These are phyloP conservation scores for Lophium mytilinum DNA, from an alignment of 495 filamentous ascomycete genomes.

Conservation along the genomic window DNA sequence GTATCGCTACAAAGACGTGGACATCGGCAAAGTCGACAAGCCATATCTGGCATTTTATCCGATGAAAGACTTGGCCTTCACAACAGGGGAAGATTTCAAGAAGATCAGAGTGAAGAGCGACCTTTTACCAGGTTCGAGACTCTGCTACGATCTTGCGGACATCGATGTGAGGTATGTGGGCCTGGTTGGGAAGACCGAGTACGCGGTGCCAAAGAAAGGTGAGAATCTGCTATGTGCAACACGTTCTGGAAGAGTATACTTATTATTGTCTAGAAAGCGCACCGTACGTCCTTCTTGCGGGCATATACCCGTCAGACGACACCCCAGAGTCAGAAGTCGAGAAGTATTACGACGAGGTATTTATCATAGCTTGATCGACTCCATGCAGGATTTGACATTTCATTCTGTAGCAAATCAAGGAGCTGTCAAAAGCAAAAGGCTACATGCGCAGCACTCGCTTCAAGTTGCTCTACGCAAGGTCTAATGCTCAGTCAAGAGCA, in stretches of 20 bases:
- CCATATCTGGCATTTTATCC: conserved; percentile 29
- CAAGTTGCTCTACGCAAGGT: conserved; percentile 14
- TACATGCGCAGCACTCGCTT: conserved; percentile 24
- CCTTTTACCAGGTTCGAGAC: conserved; percentile 16
- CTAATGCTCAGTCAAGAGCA: conserved; percentile 18
- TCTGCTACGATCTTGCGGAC: conserved; percentile 25
- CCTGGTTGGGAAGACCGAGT: conserved; percentile 16
- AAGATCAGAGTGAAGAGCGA: conserved; percentile 28
- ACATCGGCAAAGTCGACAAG: conserved; percentile 9
- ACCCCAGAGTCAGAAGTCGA: conserved; percentile 18
- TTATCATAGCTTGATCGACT: no score
- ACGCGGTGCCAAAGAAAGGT: conserved; percentile 13
- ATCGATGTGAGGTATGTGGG: conserved; percentile 23
- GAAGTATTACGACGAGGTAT: conserved; percentile 21
- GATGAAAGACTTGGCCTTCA: conserved; percentile 27
- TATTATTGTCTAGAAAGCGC: conserved; percentile 5
- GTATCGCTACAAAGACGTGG: conserved; percentile 21
- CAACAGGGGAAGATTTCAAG: conserved; percentile 25
- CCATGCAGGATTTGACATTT: not conserved
- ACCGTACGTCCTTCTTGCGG: conserved; percentile 10
- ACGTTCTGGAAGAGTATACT: not conserved
- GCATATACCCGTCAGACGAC: conserved; percentile 16
- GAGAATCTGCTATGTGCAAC: not conserved
- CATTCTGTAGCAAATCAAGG: conserved; percentile 4
- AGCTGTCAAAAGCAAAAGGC: conserved; percentile 9